Base-by-base conservation (phyloP, 2,329 filamentous ascomycete species). In the Neurospora sp. region DNA sequence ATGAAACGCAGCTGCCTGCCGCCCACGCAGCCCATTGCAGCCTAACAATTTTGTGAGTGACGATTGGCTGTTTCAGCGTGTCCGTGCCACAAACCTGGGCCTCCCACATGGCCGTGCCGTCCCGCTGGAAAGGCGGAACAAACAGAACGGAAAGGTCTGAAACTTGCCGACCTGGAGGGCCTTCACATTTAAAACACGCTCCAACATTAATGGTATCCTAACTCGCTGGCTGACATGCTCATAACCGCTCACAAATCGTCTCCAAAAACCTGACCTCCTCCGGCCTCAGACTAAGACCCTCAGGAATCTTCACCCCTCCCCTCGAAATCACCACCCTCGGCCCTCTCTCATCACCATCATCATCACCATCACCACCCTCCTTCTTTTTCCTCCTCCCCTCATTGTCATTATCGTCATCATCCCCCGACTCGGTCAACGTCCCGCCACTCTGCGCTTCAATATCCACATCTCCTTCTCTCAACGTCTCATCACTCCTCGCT, bases 221-320 rank as follows among this genome's bases (percentile, higher is more conserved):
- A 52, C 19, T 28, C 28, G 4, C 28, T 28, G 28, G 28, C 28
- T 28, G 28, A 28, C 28, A 28, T 28, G 28, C 19, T 73, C 52
- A 73, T 43, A 74, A 66, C 62, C 74, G 69, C 66, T 74, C 69
- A 66, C 72, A 70, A 11, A 75, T 65, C 37, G 67, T 74, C 70
- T 75, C 74, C 37, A 75, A 41, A 36, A 70, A 72, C 69, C 72
- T 36, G 5, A 73, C 67, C 69, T 75, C 74, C 23, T 75, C 74
- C 0, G 71, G 72, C 10, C 72, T 66, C 8, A 75, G 66, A 5
- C 52, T 70, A 15, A 75, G 37, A 12, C 73, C 69, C 15, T 73
- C 73, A 10, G 71, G 72, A 4, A 75, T 70, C 4, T 68, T 65
- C 6, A 75, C 71, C 28, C 57, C 10, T 1, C 71, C 71, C 36